Conservation (phyloP, 805 yeast genomes). For the Middelhovenomyces tepae region DNA sequence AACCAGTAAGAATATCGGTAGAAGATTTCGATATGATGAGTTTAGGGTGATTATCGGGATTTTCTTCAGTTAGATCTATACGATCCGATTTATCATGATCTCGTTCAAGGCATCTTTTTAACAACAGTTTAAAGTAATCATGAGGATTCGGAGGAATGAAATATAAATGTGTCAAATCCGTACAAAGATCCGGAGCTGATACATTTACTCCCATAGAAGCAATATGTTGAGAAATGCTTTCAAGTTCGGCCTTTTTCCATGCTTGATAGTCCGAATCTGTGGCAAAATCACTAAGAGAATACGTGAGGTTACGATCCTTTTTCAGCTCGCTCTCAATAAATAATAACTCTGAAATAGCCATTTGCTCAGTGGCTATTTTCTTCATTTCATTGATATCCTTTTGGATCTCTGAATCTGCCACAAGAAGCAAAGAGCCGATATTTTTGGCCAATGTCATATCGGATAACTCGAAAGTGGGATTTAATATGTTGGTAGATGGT, state of each 20-base stretch:
- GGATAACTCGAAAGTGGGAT: conserved; percentile 44
- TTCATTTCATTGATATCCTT: conserved; percentile 41
- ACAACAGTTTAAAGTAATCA: conserved; percentile 33
- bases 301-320: conserved; percentile 25
- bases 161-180: conserved; percentile 19
- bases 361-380: conserved; percentile 30
- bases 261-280: conserved; percentile 25
- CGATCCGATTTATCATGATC: conserved; percentile 25
- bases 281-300: conserved; percentile 31
- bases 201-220: conserved; percentile 1
- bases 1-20: conserved; percentile 34
- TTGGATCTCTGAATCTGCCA: conserved; percentile 43
- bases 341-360: conserved; percentile 27
- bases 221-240: conserved; percentile 13
- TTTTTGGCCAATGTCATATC: conserved; percentile 49
- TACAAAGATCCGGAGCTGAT: conserved; percentile 11
- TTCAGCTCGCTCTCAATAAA: conserved; percentile 17
- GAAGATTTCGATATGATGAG: conserved; percentile 36
- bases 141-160: conserved; percentile 35
- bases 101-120: conserved; percentile 36
- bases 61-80: too few relatives aligned
- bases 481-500: conserved; percentile 8
- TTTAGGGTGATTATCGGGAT: conserved; percentile 15
- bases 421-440: conserved; percentile 40
- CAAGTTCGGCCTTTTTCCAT: conserved; percentile 37